Base-by-base conservation (phyloP, 805 yeast species). In the Priceomyces haplophilus region DNA sequence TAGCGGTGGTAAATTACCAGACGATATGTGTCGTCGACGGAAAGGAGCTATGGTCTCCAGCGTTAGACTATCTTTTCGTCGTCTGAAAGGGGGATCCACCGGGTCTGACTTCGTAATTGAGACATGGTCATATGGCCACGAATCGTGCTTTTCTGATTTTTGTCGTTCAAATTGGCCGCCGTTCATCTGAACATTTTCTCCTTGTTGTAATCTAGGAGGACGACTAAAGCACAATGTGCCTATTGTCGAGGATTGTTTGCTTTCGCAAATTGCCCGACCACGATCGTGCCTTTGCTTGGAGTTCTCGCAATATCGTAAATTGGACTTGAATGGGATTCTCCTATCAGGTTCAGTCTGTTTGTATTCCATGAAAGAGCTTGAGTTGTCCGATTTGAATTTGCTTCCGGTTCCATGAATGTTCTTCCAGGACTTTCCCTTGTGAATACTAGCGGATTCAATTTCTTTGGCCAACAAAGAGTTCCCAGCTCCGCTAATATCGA, bases 401-500 rank as follows among this genome's bases (percentile, higher is more conserved):
- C n/a, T 27, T 10, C 15, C n/a, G n/a, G 31, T n/a, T 6, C 31
- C n/a, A 27, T 12, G n/a, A 5, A 11, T 4, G 5, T 27, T 27
- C 31, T 10, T n/a, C 11, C 11, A 7, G 27, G 27, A 8, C 27
- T 24, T 24, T n/a, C n/a, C n/a, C 11, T 27, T 27, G 31, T 5
- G n/a, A 27, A 27, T n/a, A n/a, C 31, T 27, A 21, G 31, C 5
- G 15, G 15, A 5, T n/a, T 27, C 31, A 7, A 42, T 30, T 12
- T 44, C 41, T 27, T 29, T 35, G 3, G 41, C 46, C n/a, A 47
- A 37, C 36, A 43, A 21, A 20, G 41, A 37, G 30, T 42, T 46
- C 20, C 50, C 50, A 24, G 39, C 27, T 19, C 44, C 42, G 21
- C 47, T 40, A n/a, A 44, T 40, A 21, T 44, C 42, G 37, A 40